Base-by-base conservation (phyloP, 1,284 basidiomycete genomes). In the Rhodotorula sp. region DNA sequence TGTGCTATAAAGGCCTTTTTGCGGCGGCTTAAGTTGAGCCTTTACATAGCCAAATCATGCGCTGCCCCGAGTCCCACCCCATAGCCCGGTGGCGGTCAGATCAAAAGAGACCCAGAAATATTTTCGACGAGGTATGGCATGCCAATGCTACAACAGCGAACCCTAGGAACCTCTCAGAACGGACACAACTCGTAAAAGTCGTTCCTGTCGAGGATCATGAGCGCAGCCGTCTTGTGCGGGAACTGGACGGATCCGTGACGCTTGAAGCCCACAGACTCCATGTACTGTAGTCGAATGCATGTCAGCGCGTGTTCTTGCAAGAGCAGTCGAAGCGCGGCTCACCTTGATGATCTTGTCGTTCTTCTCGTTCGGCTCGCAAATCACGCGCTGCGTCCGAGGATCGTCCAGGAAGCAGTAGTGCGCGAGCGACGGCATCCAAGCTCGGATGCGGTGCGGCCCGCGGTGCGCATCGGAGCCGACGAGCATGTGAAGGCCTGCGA, bases 351-450 rank as follows among this genome's bases (percentile, higher is more conserved):
- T 77, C 63, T 77, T 78, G 2, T 19, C 52, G 57, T 78, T 78
- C 66, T 72, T 71, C 66, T 71, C 66, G 66, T 78, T 83, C 1
- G 86, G 86, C 75, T 87, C 86, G 58, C 84, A 84, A 43, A 85
- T 73, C 28, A 85, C 81, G 31, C 83, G 80, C 21, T 82, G 76
- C 5, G 85, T 85, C 49, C 85, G 80, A 4, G 84, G 80, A 62
- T 87, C 86, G 2, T 81, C 80, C 28, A 85, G 80, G 80, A 87
- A 86, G 61, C 83, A 79, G 76, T 83, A 84, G 75, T 86, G 86
- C 26, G 80, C 79, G 55, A 86, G 76, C 7, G 83, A 83, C 2
- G 83, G 79, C 54, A 85, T 71, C 85, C 85, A 86, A 5, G 82
- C 80, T 69, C 81, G 81, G n/a, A 85, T 84, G 83, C 75, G 56